These are phyloP conservation scores for Amphicarpaea edgeworthii DNA, from an alignment of 306 rosid genomes.

Conservation along the genomic window DNA sequence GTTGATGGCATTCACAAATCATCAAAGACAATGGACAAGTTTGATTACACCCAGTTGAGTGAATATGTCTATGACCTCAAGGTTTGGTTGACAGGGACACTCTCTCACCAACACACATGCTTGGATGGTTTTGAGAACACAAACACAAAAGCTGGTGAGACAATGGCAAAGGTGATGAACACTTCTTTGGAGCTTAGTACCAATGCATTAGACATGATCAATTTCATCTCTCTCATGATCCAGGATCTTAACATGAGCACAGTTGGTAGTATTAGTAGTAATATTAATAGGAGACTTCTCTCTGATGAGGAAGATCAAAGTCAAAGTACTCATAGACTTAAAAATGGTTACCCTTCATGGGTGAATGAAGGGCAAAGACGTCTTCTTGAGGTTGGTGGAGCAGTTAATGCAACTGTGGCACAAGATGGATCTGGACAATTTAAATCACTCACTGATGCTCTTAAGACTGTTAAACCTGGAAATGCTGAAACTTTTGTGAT, in stretches of 20 bases:
- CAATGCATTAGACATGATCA: constrained; percentile 73
- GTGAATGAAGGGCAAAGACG: constrained; percentile 34
- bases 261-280: too few species aligned
- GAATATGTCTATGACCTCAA: constrained; percentile 61
- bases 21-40: constrained; percentile 40
- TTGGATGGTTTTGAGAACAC: constrained; percentile 68
- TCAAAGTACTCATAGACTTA: too few species aligned
- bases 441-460: constrained; percentile 64
- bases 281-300: constrained; percentile 48
- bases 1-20: constrained; percentile 59
- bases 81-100: constrained; percentile 68
- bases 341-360: constrained; percentile 57
- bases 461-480: constrained; percentile 56
- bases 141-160: constrained; percentile 52
- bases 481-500: constrained; percentile 64
- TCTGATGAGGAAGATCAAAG: background rate
- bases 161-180: constrained; percentile 56
- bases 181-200: constrained; percentile 57
- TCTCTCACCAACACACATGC: constrained; percentile 72
- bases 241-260: background rate
- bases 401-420: constrained; percentile 71
- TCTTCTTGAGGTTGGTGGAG: too few species aligned
- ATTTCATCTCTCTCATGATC: constrained; percentile 30
- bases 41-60: constrained; percentile 49
- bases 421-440: constrained; percentile 72